A percentile compares a stretch with the other conserved stretches of the same genome.
Conservation (phyloP, 2,329 filamentous ascomycete genomes). For the Thelonectria rubi region DNA sequence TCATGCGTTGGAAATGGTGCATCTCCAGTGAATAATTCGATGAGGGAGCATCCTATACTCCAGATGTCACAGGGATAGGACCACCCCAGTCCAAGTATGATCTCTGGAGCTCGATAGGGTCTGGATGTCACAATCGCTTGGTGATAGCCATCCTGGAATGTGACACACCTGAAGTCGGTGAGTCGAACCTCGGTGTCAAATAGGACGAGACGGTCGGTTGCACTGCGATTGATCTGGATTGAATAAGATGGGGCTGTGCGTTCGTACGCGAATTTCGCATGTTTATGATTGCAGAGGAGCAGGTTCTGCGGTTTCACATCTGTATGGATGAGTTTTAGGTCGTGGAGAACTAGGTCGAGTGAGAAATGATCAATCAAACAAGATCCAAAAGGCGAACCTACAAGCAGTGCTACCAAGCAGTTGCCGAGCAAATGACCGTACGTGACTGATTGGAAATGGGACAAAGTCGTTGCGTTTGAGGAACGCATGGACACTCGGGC, state of each 20-base stretch:
- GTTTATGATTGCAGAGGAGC: slow-evolving; percentile 69
- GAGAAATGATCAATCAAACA: slow-evolving; percentile 28
- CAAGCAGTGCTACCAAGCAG: slow-evolving; percentile 98
- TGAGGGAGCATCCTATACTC: slow-evolving; percentile 77
- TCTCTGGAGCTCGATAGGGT: slow-evolving; percentile 75
- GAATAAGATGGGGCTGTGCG: slow-evolving; percentile 75
- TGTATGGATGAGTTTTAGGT: slow-evolving; percentile 96
- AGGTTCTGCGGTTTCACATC: slow-evolving; percentile 78
- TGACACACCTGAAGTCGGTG: slow-evolving; percentile 77
- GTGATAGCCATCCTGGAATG: slow-evolving; percentile 77
- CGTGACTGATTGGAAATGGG: slow-evolving; percentile 98
- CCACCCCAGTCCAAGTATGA: slow-evolving; percentile 76
- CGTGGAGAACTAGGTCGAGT: slow-evolving; percentile 77
- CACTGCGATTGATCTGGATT: slow-evolving; percentile 66
- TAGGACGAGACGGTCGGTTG: slow-evolving; percentile 70
- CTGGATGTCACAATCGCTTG: slow-evolving; percentile 76
- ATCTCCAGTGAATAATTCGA: slow-evolving; percentile 78
- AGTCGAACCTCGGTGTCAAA: slow-evolving; percentile 75
- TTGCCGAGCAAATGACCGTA: slow-evolving; percentile 95
- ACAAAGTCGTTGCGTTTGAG: slow-evolving; percentile 95
- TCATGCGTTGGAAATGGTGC: slow-evolving; percentile 78
- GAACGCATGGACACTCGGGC: slow-evolving; percentile 98
- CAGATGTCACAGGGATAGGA: slow-evolving; percentile 77
- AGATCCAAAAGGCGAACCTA: slow-evolving; percentile 58
- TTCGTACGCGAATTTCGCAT: slow-evolving; percentile 77